Base-by-base conservation (phyloP, 768 basidiomycete species). In the Termitomyces sp. region DNA sequence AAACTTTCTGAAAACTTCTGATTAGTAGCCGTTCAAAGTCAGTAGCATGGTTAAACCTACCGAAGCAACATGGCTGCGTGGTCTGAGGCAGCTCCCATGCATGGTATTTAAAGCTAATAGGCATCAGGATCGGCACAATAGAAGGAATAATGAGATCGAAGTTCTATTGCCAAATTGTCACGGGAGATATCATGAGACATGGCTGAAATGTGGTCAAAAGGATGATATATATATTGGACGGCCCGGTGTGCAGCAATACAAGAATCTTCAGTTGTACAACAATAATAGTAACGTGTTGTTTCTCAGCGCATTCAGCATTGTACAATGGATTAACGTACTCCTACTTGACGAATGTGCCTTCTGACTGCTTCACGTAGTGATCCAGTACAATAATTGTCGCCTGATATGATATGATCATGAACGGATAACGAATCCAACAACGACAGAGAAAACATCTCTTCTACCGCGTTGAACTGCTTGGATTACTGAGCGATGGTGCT, bases 191-290 rank as follows among this genome's bases (percentile, higher is more conserved):
- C 61, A 62, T 59, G 58, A 57, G 58, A 57, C 43, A 5, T 28
- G 38, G n/a, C 6, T 40, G 36, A 52, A 38, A 16, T 44, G 22
- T 26, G 16, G 9, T 36, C 30, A 41, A 40, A 40, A 56, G 20
- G 8, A 35, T 16, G 14, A 16, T 20, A 1, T n/a, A n/a, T n/a
- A n/a, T 41, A 22, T 52, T 7, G 24, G 35, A 43, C 56, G 56
- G 50, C n/a, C 56, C 56, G 50, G 45, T 28, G 26, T 52, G 43
- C 30, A 43, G 13, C 30, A 16, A 56, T 16, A 68, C 79, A 74
- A 35, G 74, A 60, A 38, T n/a, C 5, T 28, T 52, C 18, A 44
- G 14, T 47, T n/a, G 46, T 8, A 18, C 3, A 26, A 47, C 16
- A 30, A 8, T 13, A 28, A 5, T 8, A 3, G 7, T 28, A 47